Evolutionary conservation across 768 basidiomycete genomes (phyloP), one percentile per base, ranked within the genome.

Genomic region (Rhodotorula sphaerocarpa): DNA sequence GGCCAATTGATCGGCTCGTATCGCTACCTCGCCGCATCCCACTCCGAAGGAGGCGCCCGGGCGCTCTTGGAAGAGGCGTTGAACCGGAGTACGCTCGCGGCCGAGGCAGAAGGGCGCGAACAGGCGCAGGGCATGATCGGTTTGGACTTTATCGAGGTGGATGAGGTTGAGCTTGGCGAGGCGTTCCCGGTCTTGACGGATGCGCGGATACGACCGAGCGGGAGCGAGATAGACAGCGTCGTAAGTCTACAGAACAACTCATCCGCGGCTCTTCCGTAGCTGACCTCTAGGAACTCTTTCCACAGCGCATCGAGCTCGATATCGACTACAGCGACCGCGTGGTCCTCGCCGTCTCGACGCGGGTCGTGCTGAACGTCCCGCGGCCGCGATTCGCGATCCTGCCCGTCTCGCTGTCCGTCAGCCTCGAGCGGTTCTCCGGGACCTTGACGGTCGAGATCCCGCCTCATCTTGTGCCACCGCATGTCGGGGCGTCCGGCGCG

Each of bases 381-480:
- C 69, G 73, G 44, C 77, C 77, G 0, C 70, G 76, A 12, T 79
- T 79, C 65, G 78, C 78, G 31, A 73, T 78, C n/a, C 67, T 79
- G 20, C 78, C 78, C 21, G 66, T 92, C 84, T 30, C 80, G 84
- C 60, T 96, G 82, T 63, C 93, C 82, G 30, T 89, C 83, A 59
- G 88, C 83, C 75, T 82, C 85, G 59, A 90, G 83, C 79, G 90
- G 84, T 77, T 95, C 86, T 76, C 90, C 83, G 62, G 87, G 81
- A 81, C 79, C 80, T 34, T 90, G 82, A 43, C 75, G 63, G 78
- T 91, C 50, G 86, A 86, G 1, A 83, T 90, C 50, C 85, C 86
- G 1, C 34, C 50, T 10, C 39, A 41, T 10, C 52, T 50, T 57
- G 20, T 41, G 6, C 6, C 48, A 34, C 31, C n/a, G n/a, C n/a